Percentiles rank a stretch among this genome's conserved stretches.
Conservation (phyloP, 2,329 filamentous ascomycete genomes). For the Cordyceps cicadae region DNA sequence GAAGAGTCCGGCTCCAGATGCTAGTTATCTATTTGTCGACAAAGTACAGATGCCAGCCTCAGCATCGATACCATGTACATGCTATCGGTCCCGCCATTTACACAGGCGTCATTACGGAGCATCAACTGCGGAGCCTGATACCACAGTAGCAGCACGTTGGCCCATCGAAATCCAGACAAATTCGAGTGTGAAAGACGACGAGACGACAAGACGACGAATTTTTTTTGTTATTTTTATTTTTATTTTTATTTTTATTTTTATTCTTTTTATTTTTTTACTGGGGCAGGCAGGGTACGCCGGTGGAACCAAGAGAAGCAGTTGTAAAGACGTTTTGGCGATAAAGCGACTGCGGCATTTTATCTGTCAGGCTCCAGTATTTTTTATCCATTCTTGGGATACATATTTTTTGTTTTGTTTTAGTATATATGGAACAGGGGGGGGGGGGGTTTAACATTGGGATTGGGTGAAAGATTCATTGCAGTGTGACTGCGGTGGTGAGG, state of each 20-base stretch:
- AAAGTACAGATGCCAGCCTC: constrained; percentile 4
- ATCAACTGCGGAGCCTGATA: constrained; percentile 11
- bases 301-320: neutral
- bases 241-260: neutral
- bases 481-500: neutral
- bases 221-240: neutral
- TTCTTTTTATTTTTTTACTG: neutral
- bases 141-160: constrained; percentile 3
- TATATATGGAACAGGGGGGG: neutral
- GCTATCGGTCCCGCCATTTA: constrained; percentile 10
- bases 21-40: neutral
- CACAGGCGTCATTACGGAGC: constrained; percentile 12
- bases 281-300: neutral
- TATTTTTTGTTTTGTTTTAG: neutral
- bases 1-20: neutral
- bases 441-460: neutral
- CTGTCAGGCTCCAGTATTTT: constrained; percentile 8
- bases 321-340: constrained; percentile 1
- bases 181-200: neutral
- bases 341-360: constrained; percentile 13
- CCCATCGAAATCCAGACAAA: neutral
- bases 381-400: neutral
- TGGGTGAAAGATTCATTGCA: neutral
- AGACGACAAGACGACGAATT: neutral
- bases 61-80: constrained; percentile 5